Conservation (phyloP, 75 land plant species). For the Gnetum montanum region DNA sequence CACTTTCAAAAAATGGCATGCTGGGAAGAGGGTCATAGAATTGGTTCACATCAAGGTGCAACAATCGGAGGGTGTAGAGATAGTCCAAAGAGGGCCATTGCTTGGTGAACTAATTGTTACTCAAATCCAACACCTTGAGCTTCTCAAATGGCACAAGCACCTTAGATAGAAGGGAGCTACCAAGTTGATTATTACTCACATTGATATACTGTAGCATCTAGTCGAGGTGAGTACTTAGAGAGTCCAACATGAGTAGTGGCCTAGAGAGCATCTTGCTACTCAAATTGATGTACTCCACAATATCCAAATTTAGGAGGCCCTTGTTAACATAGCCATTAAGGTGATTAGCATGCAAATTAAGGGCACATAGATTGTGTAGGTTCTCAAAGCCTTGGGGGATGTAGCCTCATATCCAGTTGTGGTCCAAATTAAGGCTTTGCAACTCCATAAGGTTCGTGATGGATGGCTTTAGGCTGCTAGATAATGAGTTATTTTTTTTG, state of each 20-base stretch:
- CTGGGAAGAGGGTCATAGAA: conserved; percentile 57
- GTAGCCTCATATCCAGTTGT: conserved; percentile 41
- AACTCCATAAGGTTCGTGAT: conserved; percentile 26
- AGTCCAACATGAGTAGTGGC: conserved; percentile 12
- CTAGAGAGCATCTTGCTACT: conserved; percentile 28
- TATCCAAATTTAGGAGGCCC: conserved; percentile 27
- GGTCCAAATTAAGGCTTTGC: conserved; percentile 44
- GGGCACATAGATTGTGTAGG: conserved; percentile 21
- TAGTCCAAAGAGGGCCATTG: conserved; percentile 44
- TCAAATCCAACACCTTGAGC: conserved; percentile 38
- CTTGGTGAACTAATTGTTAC: conserved; percentile 50
- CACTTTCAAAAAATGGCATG: conserved; percentile 34
- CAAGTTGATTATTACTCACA: conserved; percentile 53
- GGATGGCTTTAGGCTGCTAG: conserved; percentile 35
- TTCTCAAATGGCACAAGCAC: conserved; percentile 38
- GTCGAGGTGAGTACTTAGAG: conserved; percentile 18
- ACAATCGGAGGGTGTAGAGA: conserved; percentile 28
- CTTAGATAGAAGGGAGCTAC: conserved; percentile 27
- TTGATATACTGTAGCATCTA: conserved; percentile 40
- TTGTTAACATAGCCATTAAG: conserved; percentile 29
- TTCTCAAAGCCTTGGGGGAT: conserved; percentile 37
- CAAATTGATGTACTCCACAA: conserved; percentile 44
- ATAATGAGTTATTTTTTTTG: conserved; percentile 33
- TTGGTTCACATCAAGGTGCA: conserved; percentile 46
- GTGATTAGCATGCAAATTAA: conserved; percentile 43